Evolutionary conservation across 192 early-diverging fungal genomes (phyloP).

Genomic region (Backusella liffmaniae): DNA sequence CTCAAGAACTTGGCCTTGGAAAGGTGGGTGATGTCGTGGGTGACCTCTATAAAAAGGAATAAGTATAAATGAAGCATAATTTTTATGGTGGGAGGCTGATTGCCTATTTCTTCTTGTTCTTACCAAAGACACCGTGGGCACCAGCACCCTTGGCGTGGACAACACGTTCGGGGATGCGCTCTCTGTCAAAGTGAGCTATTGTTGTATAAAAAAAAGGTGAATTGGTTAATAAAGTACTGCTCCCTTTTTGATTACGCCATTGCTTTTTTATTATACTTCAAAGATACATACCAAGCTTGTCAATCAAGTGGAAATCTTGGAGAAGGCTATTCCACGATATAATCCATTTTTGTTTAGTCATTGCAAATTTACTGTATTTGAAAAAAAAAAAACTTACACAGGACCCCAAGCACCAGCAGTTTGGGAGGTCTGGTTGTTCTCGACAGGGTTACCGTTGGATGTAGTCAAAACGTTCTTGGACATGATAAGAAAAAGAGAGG

Average conservation of each 20-base stretch:
- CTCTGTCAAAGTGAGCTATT: conserved; percentile 76
- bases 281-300: conserved; percentile 52
- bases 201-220: background rate
- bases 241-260: background rate
- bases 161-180: conserved; percentile 84
- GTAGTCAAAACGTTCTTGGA: conserved; percentile 34
- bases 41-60: conserved; percentile 49
- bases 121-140: conserved; percentile 76
- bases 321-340: conserved; percentile 35
- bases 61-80: no score
- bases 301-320: conserved; percentile 76
- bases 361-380: background rate
- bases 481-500: background rate
- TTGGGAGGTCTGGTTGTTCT: conserved; percentile 72
- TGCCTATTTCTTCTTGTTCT: background rate
- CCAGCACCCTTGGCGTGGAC: conserved; percentile 86
- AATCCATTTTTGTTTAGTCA: background rate
- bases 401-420: conserved; percentile 71
- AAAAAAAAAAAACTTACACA: conserved; percentile 25
- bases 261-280: background rate
- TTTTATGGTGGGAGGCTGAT: no score
- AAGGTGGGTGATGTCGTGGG: conserved; percentile 64
- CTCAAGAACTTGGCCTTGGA: conserved; percentile 74
- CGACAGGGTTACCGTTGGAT: conserved; percentile 67
- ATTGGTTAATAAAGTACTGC: background rate